Percentiles rank a stretch among this genome's conserved stretches.
These are phyloP conservation scores for Ophiostoma fasciatum DNA, from an alignment of 2,329 filamentous ascomycete species.

Conservation along the genomic window DNA sequence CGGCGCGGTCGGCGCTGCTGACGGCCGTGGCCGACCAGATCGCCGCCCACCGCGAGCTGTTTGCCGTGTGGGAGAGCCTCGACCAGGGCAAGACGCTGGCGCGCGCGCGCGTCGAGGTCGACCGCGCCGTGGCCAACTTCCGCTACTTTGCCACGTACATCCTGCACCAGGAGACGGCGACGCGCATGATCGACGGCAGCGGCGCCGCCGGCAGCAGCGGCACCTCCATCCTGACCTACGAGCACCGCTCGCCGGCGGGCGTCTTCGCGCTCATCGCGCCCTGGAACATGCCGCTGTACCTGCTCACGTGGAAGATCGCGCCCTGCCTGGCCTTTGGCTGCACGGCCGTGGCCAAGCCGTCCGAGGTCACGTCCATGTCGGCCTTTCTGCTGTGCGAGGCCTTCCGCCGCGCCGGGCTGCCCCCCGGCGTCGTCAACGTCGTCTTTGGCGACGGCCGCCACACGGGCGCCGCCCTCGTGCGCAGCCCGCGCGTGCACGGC, in stretches of 20 bases:
- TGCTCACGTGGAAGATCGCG: conserved; percentile 65
- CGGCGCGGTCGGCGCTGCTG: not conserved
- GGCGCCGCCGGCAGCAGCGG: no score
- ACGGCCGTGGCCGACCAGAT: not conserved
- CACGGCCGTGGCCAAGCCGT: conserved; percentile 47
- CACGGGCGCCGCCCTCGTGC: conserved; percentile 53
- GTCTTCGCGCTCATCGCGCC: conserved; percentile 65
- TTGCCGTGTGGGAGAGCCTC: conserved; percentile 4
- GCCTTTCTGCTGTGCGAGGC: conserved; percentile 48
- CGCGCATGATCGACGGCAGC: conserved; percentile 1
- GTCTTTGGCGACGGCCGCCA: conserved; percentile 26
- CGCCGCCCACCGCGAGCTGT: not conserved
- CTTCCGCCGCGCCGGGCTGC: conserved; percentile 46
- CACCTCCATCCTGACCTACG: conserved; percentile 67
- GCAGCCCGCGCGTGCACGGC: conserved; percentile 28
- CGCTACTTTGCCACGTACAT: conserved; percentile 1
- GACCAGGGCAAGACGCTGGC: conserved; percentile 9
- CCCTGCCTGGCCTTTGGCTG: conserved; percentile 52
- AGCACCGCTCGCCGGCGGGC: conserved; percentile 58
- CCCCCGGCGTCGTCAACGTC: conserved; percentile 43
- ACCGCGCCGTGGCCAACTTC: conserved; percentile 1
- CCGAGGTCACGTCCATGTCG: conserved; percentile 48
- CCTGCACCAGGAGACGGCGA: not conserved
- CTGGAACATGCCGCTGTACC: conserved; percentile 67
- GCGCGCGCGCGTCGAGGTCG: conserved; percentile 1